Conservation (phyloP, 78 protist genomes). For the Dictyostelium capitatum region DNA sequence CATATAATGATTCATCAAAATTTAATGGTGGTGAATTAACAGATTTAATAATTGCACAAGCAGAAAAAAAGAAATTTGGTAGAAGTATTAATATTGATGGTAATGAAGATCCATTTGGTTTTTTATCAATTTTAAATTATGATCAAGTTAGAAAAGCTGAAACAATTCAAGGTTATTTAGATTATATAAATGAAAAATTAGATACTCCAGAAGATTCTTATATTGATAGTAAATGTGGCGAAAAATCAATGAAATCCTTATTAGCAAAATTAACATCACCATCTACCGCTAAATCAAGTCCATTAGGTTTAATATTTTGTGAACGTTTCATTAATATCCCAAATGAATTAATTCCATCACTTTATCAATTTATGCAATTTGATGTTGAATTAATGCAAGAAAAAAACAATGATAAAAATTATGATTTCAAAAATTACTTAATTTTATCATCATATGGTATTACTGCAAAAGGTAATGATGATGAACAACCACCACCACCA, state of each 20-base stretch:
- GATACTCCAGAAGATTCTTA: background rate
- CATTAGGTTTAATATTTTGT: conserved; percentile 37
- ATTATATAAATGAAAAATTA: conserved; percentile 12
- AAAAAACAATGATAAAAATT: background rate
- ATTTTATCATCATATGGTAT: conserved; percentile 44
- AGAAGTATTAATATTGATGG: conserved; percentile 42
- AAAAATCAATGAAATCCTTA: background rate
- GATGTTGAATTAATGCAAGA: conserved; percentile 62
- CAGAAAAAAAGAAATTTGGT: conserved; percentile 53
- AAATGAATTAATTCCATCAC: conserved; percentile 33
- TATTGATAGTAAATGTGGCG: background rate
- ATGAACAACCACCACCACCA: conserved; percentile 1
- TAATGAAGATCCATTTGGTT: conserved; percentile 65
- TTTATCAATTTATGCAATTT: conserved; percentile 60
- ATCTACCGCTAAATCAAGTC: background rate
- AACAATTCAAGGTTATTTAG: conserved; percentile 38
- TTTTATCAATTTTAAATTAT: conserved; percentile 43
- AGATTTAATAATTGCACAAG: conserved; percentile 45
- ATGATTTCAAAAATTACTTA: conserved; percentile 44
- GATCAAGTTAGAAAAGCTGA: background rate
- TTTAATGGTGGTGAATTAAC: conserved; percentile 62
- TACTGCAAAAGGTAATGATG: conserved; percentile 28
- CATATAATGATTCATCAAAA: conserved; percentile 29
- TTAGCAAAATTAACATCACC: background rate
- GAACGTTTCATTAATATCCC: conserved; percentile 68